Conservation (phyloP, 2,329 filamentous ascomycete species). For the Coniochaeta sp. region DNA sequence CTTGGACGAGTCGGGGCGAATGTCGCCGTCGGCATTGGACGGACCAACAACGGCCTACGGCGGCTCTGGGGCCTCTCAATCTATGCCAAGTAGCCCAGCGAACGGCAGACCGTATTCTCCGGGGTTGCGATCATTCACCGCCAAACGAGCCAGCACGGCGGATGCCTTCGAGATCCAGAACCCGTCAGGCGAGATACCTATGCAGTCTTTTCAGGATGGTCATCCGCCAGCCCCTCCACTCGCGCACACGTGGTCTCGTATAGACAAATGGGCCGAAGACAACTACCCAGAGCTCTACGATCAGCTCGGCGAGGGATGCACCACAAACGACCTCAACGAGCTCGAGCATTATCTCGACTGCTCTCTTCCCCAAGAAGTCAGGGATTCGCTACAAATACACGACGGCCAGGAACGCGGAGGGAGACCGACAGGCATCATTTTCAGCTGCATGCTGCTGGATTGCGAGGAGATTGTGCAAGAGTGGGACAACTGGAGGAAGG, state of each 20-base stretch:
- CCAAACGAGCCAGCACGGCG: constrained; percentile 54
- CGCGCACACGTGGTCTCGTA: constrained; percentile 84
- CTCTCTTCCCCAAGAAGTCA: constrained; percentile 84
- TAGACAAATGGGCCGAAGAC: constrained; percentile 88
- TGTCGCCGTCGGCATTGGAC: constrained; percentile 40
- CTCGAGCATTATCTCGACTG: constrained; percentile 93
- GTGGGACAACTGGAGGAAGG: constrained; percentile 92
- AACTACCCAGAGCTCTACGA: constrained; percentile 93
- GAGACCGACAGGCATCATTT: constrained; percentile 83
- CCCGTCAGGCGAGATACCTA: constrained; percentile 75
- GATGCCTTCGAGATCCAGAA: constrained; percentile 64
- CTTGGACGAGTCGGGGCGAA: constrained; percentile 58
- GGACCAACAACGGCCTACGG: constrained; percentile 54
- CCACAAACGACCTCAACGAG: constrained; percentile 91
- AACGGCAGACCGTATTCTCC: constrained; percentile 76
- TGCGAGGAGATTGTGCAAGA: constrained; percentile 98
- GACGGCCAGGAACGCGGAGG: constrained; percentile 97
- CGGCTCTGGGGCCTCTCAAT: constrained; percentile 40
- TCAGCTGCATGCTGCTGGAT: constrained; percentile 90
- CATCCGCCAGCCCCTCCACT: constrained; percentile 84
- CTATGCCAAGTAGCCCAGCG: constrained; percentile 44
- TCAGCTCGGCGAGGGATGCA: constrained; percentile 86
- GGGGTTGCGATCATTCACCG: constrained; percentile 73
- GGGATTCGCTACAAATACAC: constrained; percentile 83
- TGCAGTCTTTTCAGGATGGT: constrained; percentile 93